phyloP scores from a whole-genome alignment of 73 alveolate species.

The Tetrahymena thermophila region DNA sequence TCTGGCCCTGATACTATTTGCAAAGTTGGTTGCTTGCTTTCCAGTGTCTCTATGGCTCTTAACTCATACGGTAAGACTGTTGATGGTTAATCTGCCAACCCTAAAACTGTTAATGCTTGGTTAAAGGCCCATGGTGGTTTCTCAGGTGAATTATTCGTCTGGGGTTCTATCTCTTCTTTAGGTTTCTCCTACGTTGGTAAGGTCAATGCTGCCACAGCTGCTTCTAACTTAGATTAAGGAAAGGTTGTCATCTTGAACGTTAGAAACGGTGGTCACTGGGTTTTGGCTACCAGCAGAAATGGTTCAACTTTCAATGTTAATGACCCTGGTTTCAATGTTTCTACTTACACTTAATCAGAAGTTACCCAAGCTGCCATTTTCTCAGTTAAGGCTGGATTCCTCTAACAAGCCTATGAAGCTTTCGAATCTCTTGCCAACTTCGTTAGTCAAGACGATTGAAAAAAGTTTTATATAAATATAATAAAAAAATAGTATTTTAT shows the following conservation, averaged over 20 bases:
- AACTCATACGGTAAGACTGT: conserved; percentile 17
- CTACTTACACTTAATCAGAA: not conserved
- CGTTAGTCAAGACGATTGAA: not conserved
- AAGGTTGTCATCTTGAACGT: conserved; percentile 46
- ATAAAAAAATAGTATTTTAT: not conserved
- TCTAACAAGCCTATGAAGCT: not conserved
- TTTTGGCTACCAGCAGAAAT: conserved; percentile 45
- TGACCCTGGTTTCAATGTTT: conserved; percentile 49
- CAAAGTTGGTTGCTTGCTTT: conserved; percentile 50
- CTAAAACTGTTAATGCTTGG: conserved; percentile 50
- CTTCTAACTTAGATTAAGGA: conserved; percentile 13
- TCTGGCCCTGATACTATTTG: conserved; percentile 43
- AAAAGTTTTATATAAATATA: not conserved
- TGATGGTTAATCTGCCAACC: conserved; percentile 31
- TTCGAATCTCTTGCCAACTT: not conserved
- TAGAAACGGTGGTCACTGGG: conserved; percentile 62
- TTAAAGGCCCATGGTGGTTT: conserved; percentile 50
- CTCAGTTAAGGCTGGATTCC: not conserved
- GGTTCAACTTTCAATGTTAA: conserved; percentile 48
- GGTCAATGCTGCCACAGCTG: conserved; percentile 8
- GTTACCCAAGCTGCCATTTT: not conserved
- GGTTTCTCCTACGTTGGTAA: conserved; percentile 19
- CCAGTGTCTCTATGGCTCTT: conserved; percentile 52
- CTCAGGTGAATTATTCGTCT: conserved; percentile 51
- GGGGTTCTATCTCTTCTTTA: conserved; percentile 50